Conservation (phyloP, 2,329 filamentous ascomycete genomes). For the Penicillium sp. region DNA sequence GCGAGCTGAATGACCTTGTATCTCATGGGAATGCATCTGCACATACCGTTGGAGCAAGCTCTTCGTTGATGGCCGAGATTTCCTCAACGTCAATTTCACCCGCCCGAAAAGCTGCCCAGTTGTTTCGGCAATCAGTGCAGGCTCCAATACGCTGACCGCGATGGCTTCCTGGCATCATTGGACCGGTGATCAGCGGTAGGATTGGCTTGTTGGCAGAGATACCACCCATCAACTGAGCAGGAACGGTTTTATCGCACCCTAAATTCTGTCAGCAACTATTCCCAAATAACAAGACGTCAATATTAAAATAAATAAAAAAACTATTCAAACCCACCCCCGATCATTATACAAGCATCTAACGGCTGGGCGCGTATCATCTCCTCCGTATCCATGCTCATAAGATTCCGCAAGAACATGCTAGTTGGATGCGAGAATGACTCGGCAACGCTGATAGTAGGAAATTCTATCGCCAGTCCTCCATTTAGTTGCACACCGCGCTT, state of each 20-base stretch:
- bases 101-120: slow-evolving; percentile 69
- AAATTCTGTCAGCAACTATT: neutral
- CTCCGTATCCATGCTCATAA: slow-evolving; percentile 79
- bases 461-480: slow-evolving; percentile 69
- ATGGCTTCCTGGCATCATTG: slow-evolving; percentile 73
- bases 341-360: slow-evolving; percentile 65
- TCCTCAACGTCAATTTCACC: slow-evolving; percentile 69
- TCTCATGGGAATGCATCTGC: too few species aligned
- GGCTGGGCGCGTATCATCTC: slow-evolving; percentile 75
- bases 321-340: slow-evolving; percentile 55
- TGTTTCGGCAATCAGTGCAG: slow-evolving; percentile 72
- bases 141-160: slow-evolving; percentile 65
- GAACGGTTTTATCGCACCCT: slow-evolving; percentile 74
- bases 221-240: slow-evolving; percentile 72
- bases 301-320: neutral
- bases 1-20: neutral
- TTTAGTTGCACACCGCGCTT: slow-evolving; percentile 67
- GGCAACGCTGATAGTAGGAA: slow-evolving; percentile 71
- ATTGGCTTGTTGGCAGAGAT: slow-evolving; percentile 73
- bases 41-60: slow-evolving; percentile 67
- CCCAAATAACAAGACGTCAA: neutral
- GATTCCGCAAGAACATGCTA: slow-evolving; percentile 71
- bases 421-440: slow-evolving; percentile 69
- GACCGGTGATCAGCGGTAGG: slow-evolving; percentile 67
- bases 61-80: slow-evolving; percentile 68